Evolutionary conservation across 139 green algal species (phyloP).

Genomic region (Volvox africanus): DNA sequence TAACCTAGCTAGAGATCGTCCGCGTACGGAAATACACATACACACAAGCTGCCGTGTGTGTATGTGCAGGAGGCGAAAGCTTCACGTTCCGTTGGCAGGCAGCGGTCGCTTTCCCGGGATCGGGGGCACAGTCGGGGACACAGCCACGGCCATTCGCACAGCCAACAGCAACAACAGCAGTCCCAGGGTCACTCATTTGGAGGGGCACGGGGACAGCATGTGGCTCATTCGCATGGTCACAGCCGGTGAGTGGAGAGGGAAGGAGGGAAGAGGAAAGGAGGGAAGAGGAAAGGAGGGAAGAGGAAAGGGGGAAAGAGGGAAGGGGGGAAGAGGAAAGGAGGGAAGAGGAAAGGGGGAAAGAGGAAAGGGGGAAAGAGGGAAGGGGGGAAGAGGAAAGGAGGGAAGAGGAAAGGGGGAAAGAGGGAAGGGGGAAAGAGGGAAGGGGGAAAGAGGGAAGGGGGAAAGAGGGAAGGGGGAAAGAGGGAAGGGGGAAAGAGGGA

Average conservation of each 20-base stretch:
- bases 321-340: no score
- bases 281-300: no score
- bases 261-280: neutral
- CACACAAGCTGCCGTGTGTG: no score
- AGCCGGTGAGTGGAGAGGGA: neutral
- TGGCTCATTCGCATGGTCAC: neutral
- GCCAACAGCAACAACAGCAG: constrained; percentile 10
- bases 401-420: no score
- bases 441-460: neutral
- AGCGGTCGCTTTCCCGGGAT: constrained; percentile 21
- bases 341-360: no score
- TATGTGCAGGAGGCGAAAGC: constrained; percentile 25
- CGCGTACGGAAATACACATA: no score
- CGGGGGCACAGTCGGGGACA: constrained; percentile 32
- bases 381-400: no score
- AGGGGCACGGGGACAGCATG: neutral
- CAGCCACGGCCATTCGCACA: constrained; percentile 22
- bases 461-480: no score
- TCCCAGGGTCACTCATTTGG: neutral
- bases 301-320: no score
- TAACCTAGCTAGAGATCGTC: no score
- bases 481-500: neutral
- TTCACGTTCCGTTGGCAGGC: constrained; percentile 29
- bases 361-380: no score
- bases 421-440: neutral